These are phyloP conservation scores for Emiliania huxleyi DNA, from an alignment of 78 protist species.

Conservation along the genomic window DNA sequence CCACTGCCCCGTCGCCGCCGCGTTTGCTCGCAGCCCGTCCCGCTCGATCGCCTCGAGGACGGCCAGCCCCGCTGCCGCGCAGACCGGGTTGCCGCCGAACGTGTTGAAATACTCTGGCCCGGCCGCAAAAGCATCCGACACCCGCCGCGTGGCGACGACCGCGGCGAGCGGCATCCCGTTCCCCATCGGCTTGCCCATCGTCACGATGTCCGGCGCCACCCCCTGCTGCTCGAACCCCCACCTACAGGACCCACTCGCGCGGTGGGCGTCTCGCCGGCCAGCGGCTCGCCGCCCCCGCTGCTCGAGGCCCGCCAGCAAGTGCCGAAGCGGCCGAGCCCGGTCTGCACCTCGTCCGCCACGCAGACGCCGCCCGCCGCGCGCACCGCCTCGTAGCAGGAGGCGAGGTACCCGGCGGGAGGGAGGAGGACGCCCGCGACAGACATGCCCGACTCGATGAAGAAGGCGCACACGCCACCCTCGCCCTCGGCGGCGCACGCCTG, in stretches of 20 bases:
- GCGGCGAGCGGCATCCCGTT: conserved; percentile 79
- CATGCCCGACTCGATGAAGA: conserved; percentile 24
- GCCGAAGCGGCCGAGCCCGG: conserved; percentile 78
- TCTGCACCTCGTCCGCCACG: conserved; percentile 85
- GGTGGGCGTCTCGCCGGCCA: too few species aligned
- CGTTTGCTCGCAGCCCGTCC: background rate
- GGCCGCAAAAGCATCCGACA: background rate
- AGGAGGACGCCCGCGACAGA: conserved; percentile 2
- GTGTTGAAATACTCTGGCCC: conserved; percentile 32
- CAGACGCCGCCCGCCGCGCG: conserved; percentile 75
- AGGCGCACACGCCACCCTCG: background rate
- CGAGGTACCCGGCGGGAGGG: conserved; percentile 14
- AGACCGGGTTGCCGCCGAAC: conserved; percentile 17
- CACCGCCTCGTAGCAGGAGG: conserved; percentile 37
- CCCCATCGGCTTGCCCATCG: conserved; percentile 77
- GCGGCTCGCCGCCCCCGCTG: too few species aligned
- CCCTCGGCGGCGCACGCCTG: background rate
- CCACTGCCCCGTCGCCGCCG: background rate
- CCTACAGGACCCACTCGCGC: too few species aligned
- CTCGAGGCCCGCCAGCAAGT: too few species aligned
- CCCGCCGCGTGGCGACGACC: background rate
- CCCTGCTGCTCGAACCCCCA: conserved; percentile 32
- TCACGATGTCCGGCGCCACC: conserved; percentile 64
- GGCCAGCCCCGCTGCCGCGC: background rate
- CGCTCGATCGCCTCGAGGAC: background rate